phyloP scores from a whole-genome alignment of 2,329 filamentous ascomycete species.

The Aspergillus piperis region DNA sequence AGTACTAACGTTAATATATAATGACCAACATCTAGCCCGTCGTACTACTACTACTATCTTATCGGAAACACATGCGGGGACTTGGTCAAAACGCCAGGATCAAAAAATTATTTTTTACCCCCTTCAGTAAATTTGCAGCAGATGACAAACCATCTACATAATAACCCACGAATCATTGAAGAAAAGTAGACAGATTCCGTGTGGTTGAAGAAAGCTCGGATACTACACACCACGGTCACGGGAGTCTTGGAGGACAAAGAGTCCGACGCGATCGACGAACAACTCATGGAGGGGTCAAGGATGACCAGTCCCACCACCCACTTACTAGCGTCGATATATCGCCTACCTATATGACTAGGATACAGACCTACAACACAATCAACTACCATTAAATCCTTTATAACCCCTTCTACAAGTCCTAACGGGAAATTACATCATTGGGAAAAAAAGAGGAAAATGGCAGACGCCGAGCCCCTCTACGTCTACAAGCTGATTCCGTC shows the following conservation, averaged over 20 bases:
- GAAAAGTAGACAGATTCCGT: too few relatives aligned
- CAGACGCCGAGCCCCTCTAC: slow-evolving; percentile 31
- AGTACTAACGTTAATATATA: too few relatives aligned
- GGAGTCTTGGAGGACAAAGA: background rate
- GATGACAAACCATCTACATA: background rate
- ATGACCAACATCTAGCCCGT: too few relatives aligned
- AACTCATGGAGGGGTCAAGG: background rate
- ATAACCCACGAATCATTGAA: too few relatives aligned
- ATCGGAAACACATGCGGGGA: background rate
- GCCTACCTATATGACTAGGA: background rate
- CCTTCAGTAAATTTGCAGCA: background rate
- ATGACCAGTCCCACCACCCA: slow-evolving; percentile 1
- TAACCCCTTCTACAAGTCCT: background rate
- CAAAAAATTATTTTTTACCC: background rate
- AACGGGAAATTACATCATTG: background rate
- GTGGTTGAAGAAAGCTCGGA: background rate
- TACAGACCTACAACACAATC: background rate
- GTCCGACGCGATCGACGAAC: background rate
- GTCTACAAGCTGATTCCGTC: slow-evolving; percentile 45
- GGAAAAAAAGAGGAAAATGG: slow-evolving; percentile 17
- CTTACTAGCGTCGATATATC: slow-evolving; percentile 6
- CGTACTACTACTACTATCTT: background rate
- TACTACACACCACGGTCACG: background rate
- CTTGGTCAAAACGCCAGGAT: background rate
- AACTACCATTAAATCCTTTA: background rate